phyloP scores from a whole-genome alignment of 139 green algal species.

The Ettlia oleoabundans region DNA sequence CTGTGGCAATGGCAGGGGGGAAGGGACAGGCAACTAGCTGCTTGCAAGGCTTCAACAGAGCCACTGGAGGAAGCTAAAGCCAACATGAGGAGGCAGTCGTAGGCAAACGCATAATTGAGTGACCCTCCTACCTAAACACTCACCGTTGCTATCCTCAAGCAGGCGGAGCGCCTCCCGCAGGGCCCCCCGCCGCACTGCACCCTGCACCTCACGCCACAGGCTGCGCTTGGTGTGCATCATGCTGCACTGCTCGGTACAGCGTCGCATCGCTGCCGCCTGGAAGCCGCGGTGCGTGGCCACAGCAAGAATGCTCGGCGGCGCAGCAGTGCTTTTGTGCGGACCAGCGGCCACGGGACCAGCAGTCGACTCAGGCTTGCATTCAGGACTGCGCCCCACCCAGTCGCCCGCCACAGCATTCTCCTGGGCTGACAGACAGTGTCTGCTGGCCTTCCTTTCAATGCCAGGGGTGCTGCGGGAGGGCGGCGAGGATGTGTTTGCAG shows the following conservation, averaged over 20 bases:
- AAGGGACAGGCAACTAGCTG: no score
- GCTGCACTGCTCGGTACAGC: background rate
- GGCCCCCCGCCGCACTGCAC: background rate
- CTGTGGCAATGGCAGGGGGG: background rate
- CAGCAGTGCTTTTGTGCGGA: background rate
- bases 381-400: background rate
- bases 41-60: no score
- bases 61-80: no score
- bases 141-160: background rate
- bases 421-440: background rate
- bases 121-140: no score
- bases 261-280: background rate
- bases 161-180: background rate
- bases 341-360: background rate
- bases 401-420: background rate
- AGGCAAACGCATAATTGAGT: no score
- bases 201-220: background rate
- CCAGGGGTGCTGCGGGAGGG: no score
- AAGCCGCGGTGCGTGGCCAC: slow-evolving; percentile 7
- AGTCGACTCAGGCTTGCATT: background rate
- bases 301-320: background rate
- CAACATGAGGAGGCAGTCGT: no score
- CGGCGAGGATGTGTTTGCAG: no score
- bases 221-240: background rate
- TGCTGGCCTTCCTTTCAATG: background rate